phyloP scores from a whole-genome alignment of 2,329 filamentous ascomycete genomes.

The Simplicillium aogashimaense region DNA sequence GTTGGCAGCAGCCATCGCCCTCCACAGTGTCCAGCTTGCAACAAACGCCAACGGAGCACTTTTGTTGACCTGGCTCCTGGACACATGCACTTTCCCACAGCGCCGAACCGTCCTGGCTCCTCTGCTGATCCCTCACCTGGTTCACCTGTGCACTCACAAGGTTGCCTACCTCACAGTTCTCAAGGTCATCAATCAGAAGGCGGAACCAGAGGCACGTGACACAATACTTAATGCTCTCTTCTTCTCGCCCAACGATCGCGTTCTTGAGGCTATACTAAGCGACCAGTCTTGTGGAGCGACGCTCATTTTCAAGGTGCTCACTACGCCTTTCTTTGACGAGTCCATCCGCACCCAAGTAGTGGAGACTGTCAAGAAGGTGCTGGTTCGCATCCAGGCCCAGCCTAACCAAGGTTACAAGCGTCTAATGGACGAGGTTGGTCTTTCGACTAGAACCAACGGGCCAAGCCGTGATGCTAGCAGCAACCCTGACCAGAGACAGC shows the following conservation, averaged over 20 bases:
- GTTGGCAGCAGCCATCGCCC: conserved; percentile 87
- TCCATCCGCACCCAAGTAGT: conserved; percentile 78
- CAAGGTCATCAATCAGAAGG: conserved; percentile 97
- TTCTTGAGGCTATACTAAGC: conserved; percentile 79
- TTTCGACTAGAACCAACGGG: conserved; percentile 55
- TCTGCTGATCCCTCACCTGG: conserved; percentile 81
- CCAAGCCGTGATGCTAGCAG: conserved; percentile 32
- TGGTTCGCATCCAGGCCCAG: conserved; percentile 84
- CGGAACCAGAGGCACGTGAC: conserved; percentile 85
- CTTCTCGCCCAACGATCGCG: conserved; percentile 78
- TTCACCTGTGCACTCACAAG: conserved; percentile 96
- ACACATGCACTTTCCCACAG: conserved; percentile 92
- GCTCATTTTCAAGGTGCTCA: conserved; percentile 96
- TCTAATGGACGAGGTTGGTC: conserved; percentile 94
- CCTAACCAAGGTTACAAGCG: conserved; percentile 96
- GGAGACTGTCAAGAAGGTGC: conserved; percentile 82
- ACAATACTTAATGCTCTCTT: conserved; percentile 84
- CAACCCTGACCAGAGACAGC: conserved; percentile 38
- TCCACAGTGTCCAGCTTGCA: conserved; percentile 91
- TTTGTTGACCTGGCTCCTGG: conserved; percentile 92
- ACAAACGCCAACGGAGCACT: conserved; percentile 94
- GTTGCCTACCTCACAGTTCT: conserved; percentile 94
- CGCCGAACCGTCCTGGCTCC: conserved; percentile 87
- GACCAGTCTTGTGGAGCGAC: conserved; percentile 91
- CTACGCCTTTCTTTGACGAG: conserved; percentile 95